Conservation (phyloP, 495 filamentous ascomycete genomes). For the Tuber brumale region DNA sequence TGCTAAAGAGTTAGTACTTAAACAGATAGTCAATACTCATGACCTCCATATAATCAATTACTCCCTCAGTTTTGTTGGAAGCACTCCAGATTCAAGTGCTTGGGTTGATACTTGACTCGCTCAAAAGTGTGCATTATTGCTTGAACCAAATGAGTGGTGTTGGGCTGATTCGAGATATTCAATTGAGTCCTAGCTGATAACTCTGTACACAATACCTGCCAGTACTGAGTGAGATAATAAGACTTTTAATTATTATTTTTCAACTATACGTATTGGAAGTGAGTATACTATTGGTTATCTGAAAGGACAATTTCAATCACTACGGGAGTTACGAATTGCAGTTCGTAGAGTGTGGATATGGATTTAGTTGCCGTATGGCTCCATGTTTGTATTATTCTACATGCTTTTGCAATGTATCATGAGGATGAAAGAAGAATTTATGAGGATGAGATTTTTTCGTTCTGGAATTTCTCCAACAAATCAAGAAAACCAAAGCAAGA, state of each 20-base stretch:
- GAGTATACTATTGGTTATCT: background rate
- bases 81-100: background rate
- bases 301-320: background rate
- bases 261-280: background rate
- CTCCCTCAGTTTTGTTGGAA: background rate
- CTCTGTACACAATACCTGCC: background rate
- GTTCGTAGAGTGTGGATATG: background rate
- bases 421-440: background rate
- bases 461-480: background rate
- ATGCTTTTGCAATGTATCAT: background rate
- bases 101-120: background rate
- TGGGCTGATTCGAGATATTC: background rate
- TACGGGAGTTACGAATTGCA: background rate
- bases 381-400: background rate
- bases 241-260: background rate
- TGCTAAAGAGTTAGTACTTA: background rate
- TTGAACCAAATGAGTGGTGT: background rate
- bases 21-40: background rate
- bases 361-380: background rate
- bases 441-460: background rate
- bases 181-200: background rate
- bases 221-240: background rate
- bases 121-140: background rate
- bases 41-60: background rate
- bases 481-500: background rate